phyloP scores from a whole-genome alignment of 2,329 filamentous ascomycete genomes.

The Aspergillus tanneri region DNA sequence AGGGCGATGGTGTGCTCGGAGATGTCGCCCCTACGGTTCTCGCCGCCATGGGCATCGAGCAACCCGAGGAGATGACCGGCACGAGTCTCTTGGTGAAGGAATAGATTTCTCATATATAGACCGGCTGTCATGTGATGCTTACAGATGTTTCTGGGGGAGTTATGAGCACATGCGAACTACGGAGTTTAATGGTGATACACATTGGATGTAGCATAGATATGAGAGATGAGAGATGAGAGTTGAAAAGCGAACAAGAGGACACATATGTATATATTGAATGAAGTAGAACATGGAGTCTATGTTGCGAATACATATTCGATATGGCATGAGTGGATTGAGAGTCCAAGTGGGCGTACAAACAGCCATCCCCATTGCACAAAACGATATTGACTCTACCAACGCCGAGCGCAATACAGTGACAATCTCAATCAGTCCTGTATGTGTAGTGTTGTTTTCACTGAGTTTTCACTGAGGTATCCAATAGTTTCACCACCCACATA shows the following conservation, averaged over 20 bases:
- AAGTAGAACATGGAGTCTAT: background rate
- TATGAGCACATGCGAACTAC: conserved; percentile 26
- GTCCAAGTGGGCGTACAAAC: too few species aligned
- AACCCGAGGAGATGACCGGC: conserved; percentile 92
- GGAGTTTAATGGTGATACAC: conserved; percentile 12
- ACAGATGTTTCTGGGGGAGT: conserved; percentile 21
- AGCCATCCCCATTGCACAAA: too few species aligned
- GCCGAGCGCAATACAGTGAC: too few species aligned
- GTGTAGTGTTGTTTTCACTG: too few species aligned
- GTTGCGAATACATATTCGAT: background rate
- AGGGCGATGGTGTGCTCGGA: conserved; percentile 83
- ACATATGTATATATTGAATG: background rate
- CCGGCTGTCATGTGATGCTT: conserved; percentile 14
- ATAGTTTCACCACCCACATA: background rate
- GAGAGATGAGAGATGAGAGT: background rate
- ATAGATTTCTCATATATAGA: conserved; percentile 29
- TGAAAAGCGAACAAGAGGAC: background rate
- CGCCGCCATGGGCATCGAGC: conserved; percentile 82
- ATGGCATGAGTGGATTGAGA: too few species aligned
- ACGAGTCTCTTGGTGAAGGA: conserved; percentile 75
- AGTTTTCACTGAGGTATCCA: background rate
- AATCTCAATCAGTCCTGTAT: too few species aligned
- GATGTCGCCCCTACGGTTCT: conserved; percentile 96
- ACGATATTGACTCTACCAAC: too few species aligned
- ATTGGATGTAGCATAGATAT: conserved; percentile 8